Conservation (phyloP, 176 grass and related monocot species). For the Bolboschoenus planiculmis region DNA sequence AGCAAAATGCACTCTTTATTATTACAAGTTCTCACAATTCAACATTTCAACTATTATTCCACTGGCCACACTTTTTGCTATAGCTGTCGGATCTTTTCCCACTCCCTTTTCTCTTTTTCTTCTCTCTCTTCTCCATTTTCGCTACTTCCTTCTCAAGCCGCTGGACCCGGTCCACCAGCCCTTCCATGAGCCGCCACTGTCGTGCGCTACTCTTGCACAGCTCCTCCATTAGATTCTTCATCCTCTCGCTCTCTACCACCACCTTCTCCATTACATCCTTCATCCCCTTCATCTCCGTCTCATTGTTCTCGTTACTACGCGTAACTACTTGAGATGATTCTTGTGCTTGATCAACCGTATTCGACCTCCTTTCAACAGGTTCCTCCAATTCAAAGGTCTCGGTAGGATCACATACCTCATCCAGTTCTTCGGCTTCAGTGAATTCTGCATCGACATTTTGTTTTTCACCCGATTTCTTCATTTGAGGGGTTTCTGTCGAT, state of each 20-base stretch:
- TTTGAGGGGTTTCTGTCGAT: neutral
- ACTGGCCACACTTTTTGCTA: neutral
- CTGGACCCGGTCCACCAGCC: slow-evolving; percentile 41
- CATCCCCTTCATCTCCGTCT: neutral
- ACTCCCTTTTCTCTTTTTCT: slow-evolving; percentile 21
- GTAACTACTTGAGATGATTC: neutral
- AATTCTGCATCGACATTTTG: neutral
- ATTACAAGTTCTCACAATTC: neutral
- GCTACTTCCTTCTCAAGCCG: slow-evolving; percentile 47
- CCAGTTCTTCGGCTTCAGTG: neutral
- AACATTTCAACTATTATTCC: neutral
- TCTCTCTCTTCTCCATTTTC: slow-evolving; percentile 30
- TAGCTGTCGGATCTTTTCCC: neutral
- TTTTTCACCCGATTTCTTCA: neutral
- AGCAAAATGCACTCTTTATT: neutral
- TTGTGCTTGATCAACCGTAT: neutral
- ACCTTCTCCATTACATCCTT: slow-evolving; percentile 51
- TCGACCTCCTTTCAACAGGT: neutral
- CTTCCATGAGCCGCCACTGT: slow-evolving; percentile 44
- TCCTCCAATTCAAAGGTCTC: neutral
- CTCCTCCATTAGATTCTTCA: slow-evolving; percentile 29
- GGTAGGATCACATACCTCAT: slow-evolving; percentile 35
- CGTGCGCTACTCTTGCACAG: slow-evolving; percentile 45
- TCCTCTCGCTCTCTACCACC: slow-evolving; percentile 21
- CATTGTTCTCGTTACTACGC: neutral